Evolutionary conservation across 140 eudicot species (phyloP).

Genomic region (Anethum foeniculum): DNA sequence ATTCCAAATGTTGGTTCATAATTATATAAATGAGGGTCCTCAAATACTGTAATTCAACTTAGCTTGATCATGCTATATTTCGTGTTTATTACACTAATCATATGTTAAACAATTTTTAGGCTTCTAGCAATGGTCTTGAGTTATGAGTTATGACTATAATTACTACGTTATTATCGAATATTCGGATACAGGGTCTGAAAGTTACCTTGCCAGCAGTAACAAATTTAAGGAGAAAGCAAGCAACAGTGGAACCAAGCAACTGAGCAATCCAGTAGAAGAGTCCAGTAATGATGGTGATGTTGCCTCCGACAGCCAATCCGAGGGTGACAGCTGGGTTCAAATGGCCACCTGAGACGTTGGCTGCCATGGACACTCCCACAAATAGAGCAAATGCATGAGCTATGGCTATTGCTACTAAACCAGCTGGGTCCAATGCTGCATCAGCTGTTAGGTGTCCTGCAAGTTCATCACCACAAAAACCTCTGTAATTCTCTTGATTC

Average conservation of each 20-base stretch:
- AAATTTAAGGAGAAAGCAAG: conserved; percentile 18
- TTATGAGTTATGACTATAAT: background rate
- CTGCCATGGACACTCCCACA: conserved; percentile 18
- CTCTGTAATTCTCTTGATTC: background rate
- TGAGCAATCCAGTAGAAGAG: conserved; percentile 48
- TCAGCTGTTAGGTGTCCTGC: conserved; percentile 12
- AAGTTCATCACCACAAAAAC: background rate
- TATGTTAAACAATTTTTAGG: background rate
- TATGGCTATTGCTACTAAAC: conserved; percentile 16
- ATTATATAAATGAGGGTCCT: background rate
- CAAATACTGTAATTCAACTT: background rate
- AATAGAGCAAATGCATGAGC: conserved; percentile 23
- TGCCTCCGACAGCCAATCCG: conserved; percentile 42
- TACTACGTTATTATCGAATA: background rate
- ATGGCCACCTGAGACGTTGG: conserved; percentile 28
- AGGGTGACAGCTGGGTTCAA: conserved; percentile 47
- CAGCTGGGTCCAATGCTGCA: conserved; percentile 18
- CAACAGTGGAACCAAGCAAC: conserved; percentile 25
- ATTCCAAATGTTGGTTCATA: conserved; percentile 5
- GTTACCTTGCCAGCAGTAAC: conserved; percentile 15
- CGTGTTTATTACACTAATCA: background rate
- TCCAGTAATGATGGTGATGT: conserved; percentile 40
- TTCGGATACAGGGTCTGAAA: background rate
- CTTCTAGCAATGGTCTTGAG: background rate
- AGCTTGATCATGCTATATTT: background rate